These are phyloP conservation scores for Eleusine indica DNA, from an alignment of 176 grass and related monocot species.

Conservation along the genomic window DNA sequence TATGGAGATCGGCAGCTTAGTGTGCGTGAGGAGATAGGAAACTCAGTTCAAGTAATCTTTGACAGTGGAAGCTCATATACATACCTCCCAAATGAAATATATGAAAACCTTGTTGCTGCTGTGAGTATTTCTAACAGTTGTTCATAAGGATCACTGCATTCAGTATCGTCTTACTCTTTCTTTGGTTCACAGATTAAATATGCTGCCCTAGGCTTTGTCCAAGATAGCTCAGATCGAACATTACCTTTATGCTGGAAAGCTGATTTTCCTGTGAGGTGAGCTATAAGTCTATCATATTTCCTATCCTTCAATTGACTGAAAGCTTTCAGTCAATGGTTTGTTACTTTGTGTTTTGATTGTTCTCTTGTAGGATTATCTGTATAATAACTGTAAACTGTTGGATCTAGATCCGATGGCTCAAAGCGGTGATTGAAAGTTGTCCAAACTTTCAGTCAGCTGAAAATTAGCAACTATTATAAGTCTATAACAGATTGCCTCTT, in stretches of 20 bases:
- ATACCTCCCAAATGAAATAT: slow-evolving; percentile 91
- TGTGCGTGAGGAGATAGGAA: slow-evolving; percentile 42
- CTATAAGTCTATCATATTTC: background rate
- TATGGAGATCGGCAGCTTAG: slow-evolving; percentile 66
- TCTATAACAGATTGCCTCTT: slow-evolving; percentile 24
- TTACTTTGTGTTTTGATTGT: too few species aligned
- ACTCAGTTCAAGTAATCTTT: slow-evolving; percentile 79
- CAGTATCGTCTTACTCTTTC: slow-evolving; percentile 31
- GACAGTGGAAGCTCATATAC: slow-evolving; percentile 97
- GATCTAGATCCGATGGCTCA: too few species aligned
- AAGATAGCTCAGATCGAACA: slow-evolving; percentile 83
- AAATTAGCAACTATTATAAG: background rate
- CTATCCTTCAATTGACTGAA: too few species aligned
- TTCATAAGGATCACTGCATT: slow-evolving; percentile 10
- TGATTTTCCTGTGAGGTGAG: slow-evolving; percentile 81
- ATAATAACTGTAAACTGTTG: too few species aligned
- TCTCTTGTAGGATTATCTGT: too few species aligned
- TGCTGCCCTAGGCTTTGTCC: slow-evolving; percentile 50
- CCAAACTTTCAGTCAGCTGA: too few species aligned
- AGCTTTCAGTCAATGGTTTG: too few species aligned
- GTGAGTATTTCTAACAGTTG: slow-evolving; percentile 51
- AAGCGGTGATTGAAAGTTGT: too few species aligned
- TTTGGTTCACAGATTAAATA: slow-evolving; percentile 61
- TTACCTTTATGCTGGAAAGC: slow-evolving; percentile 87
- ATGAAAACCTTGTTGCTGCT: slow-evolving; percentile 62